Base-by-base conservation (phyloP, 192 early-diverging fungal genomes). In the Rhizophlyctis rosea region DNA sequence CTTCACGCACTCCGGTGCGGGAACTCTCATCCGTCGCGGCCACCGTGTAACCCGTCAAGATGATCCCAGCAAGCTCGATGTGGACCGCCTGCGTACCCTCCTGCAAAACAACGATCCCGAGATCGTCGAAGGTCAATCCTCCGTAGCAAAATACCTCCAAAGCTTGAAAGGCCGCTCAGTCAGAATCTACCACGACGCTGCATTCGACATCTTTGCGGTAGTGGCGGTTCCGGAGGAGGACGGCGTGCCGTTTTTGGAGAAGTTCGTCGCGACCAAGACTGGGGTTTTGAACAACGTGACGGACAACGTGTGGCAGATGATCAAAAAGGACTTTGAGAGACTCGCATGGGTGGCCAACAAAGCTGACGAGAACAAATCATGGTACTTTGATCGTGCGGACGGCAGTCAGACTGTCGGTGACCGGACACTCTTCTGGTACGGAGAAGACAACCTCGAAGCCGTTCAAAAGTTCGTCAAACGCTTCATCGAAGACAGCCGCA, bases 1-100 rank as follows among this genome's bases (percentile, higher is more conserved):
- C 50, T 99, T 99, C 61, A 99, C 97, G 33, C 92, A 98, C 73
- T 86, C 83, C 59, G 95, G 97, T n/a, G 90, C 97, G 4, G 95
- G 95, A 28, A 99, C 97, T 3, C 79, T 99, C 51, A 93, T 99
- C 47, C 91, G 95, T 56, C 91, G 97, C 34, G 97, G 95, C 30
- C 88, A 98, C 85, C 85, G 88, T 58, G 76, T 99, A 33, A 89
- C 88, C 64, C 84, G 85, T 57, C 69, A 92, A 54, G 78, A 81
- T 2, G 73, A 87, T 13, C 65, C 90, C 2, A 33, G 47, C 25
- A 70, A 80, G 59, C 59, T 80, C 28, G 93, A 99, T 75, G 71
- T 84, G 58, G 89, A 91, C 62, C 86, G 87, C 34, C 74, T 99
- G 54, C 88, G 91, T 52, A 79, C 76, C 32, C 81, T 96, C 32